Evolutionary conservation across 768 basidiomycete species (phyloP), one percentile per base, ranked within the genome.

Genomic region (Tylopilus intermedius): DNA sequence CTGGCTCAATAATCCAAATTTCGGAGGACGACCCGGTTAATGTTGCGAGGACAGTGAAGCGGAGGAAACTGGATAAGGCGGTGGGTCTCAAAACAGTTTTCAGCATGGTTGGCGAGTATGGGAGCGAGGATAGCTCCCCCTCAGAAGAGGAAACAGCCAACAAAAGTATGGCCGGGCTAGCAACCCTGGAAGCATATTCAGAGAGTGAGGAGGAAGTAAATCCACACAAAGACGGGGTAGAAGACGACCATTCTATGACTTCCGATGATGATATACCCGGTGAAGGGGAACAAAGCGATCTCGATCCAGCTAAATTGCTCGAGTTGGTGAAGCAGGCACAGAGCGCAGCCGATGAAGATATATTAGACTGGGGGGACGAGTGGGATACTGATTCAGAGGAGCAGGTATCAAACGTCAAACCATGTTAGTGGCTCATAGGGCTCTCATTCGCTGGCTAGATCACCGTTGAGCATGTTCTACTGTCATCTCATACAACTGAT

Each of bases 91-190:
- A 74, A 54, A 76, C 80, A 9, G 82, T 90, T 22, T 71, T 65
- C 3, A 82, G 73, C n/a, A 62, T 86, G 47, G 55, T 87, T 14
- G 79, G 76, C 9, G 84, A 72, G 1, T 88, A 88, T 62, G 81
- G 78, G 21, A 87, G 82, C 43, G 76, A 72, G 54, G 64, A 60
- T 44, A 70, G 73, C 11, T 74, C 72, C 13, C 74, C 72, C 41
- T 58, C 65, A n/a, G 67, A 64, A 22, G 50, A 65, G 21, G 62
- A 55, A 18, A 47, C 21, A 5, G 21, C 9, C 35, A 42, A 41
- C n/a, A 50, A 37, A 9, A 45, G 43, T 38, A 18, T 9, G 5
- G 27, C 43, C 5, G 67, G 62, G 24, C 22, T 69, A 37, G 54
- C 56, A 8, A 63, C 54, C 18, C 39, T 71, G 14, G 69, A 54